Percentiles rank a stretch among this genome's conserved stretches.
Evolutionary conservation across 2,329 filamentous ascomycete species (phyloP).

Genomic region (Talaromyces amestolkiae): DNA sequence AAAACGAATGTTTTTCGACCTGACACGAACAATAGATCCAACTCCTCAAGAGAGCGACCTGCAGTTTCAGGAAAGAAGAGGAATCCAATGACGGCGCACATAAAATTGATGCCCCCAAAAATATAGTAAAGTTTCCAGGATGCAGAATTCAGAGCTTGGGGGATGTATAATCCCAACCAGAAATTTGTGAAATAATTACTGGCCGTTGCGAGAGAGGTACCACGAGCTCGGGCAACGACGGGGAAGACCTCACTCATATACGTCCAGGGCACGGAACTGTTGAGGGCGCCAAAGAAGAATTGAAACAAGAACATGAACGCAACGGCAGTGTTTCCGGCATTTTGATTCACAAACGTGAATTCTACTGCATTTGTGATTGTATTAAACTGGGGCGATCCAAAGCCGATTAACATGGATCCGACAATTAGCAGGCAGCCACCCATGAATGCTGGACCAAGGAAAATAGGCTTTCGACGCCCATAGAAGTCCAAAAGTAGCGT

Average conservation of each 20-base stretch:
- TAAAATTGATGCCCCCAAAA: conserved; percentile 34
- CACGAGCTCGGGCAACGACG: conserved; percentile 22
- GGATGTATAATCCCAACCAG: conserved; percentile 35
- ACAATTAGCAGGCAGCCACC: neutral
- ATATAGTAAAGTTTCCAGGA: conserved; percentile 38
- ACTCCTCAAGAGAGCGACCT: neutral
- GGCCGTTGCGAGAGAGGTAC: conserved; percentile 22
- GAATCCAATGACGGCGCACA: conserved; percentile 27
- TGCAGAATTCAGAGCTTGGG: neutral
- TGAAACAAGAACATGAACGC: conserved; percentile 32
- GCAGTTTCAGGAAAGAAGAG: conserved; percentile 28
- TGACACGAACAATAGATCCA: neutral
- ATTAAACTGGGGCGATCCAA: conserved; percentile 1
- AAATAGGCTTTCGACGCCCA: conserved; percentile 5
- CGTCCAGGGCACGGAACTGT: conserved; percentile 20
- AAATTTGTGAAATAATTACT: conserved; percentile 27
- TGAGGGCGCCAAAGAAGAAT: conserved; percentile 16
- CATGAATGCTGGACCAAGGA: conserved; percentile 1
- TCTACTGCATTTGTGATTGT: neutral
- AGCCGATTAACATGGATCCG: conserved; percentile 3
- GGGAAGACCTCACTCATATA: conserved; percentile 27
- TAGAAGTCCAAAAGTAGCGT: conserved; percentile 6
- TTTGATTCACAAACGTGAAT: neutral
- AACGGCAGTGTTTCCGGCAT: conserved; percentile 20
- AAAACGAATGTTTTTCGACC: neutral